Evolutionary conservation across 495 filamentous ascomycete species (phyloP).

Genomic region (Parachaetomium inaequale): DNA sequence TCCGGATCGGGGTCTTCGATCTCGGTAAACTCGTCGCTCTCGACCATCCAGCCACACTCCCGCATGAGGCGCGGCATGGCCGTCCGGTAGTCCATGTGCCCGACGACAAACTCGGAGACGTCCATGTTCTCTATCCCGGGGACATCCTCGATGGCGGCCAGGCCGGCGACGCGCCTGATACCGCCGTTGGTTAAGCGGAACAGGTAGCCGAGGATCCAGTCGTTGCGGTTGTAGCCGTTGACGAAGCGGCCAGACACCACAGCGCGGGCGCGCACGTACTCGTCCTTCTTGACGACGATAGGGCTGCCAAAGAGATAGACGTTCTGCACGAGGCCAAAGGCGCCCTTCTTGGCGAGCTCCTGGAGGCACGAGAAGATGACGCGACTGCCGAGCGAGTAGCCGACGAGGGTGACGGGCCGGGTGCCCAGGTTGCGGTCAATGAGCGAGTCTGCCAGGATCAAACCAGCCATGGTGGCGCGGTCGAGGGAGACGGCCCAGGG

Average conservation of each 20-base stretch:
- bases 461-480: slow-evolving; percentile 78
- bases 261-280: slow-evolving; percentile 74
- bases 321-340: slow-evolving; percentile 89
- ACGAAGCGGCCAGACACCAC: slow-evolving; percentile 89
- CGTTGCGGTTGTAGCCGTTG: slow-evolving; percentile 89
- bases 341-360: slow-evolving; percentile 82
- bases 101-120: slow-evolving; percentile 78
- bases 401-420: slow-evolving; percentile 90
- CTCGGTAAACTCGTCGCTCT: slow-evolving; percentile 91
- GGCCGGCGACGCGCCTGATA: slow-evolving; percentile 85
- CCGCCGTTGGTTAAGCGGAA: slow-evolving; percentile 94
- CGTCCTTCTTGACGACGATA: slow-evolving; percentile 86
- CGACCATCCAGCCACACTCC: slow-evolving; percentile 77
- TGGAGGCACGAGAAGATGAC: slow-evolving; percentile 91
- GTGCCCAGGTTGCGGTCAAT: slow-evolving; percentile 89
- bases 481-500: slow-evolving; percentile 94
- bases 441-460: slow-evolving; percentile 94
- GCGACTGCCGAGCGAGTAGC: slow-evolving; percentile 87
- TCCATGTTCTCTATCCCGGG: slow-evolving; percentile 86
- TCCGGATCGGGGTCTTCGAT: slow-evolving; percentile 98
- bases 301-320: slow-evolving; percentile 93
- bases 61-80: slow-evolving; percentile 86
- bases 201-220: slow-evolving; percentile 97
- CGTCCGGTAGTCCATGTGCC: slow-evolving; percentile 94
- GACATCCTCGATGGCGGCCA: slow-evolving; percentile 72